A percentile compares a stretch with the other conserved stretches of the same genome.
phyloP scores from a whole-genome alignment of 805 yeast genomes.

The Saccharomycopsis fodiens region DNA sequence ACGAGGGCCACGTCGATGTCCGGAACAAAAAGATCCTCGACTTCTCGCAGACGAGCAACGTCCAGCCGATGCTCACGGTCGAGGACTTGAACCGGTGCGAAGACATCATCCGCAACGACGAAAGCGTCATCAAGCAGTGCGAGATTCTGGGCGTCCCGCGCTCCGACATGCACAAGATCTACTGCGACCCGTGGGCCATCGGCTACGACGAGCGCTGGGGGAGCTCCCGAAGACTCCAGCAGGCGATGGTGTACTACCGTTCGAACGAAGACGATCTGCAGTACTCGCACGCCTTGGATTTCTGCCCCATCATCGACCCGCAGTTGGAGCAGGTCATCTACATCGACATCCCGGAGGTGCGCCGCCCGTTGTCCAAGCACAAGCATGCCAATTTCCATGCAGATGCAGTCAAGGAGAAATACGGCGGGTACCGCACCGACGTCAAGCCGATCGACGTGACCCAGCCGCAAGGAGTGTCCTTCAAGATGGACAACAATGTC shows the following conservation, averaged over 20 bases:
- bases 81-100: constrained; percentile 60
- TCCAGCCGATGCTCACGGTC: constrained; percentile 69
- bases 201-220: constrained; percentile 78
- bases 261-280: constrained; percentile 69
- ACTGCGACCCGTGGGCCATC: constrained; percentile 66
- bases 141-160: constrained; percentile 60
- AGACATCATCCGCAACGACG: constrained; percentile 59
- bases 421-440: constrained; percentile 57
- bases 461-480: constrained; percentile 80
- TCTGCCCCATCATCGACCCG: constrained; percentile 76
- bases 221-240: constrained; percentile 64
- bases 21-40: constrained; percentile 39
- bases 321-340: constrained; percentile 59
- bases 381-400: constrained; percentile 69
- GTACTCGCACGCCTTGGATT: constrained; percentile 62
- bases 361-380: constrained; percentile 63
- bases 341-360: constrained; percentile 68
- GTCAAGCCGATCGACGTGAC: constrained; percentile 61
- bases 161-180: constrained; percentile 37
- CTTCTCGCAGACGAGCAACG: constrained; percentile 45
- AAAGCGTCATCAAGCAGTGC: constrained; percentile 67
- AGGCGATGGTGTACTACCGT: constrained; percentile 74
- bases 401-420: constrained; percentile 50
- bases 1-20: constrained; percentile 65
- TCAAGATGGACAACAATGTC: constrained; percentile 58